Evolutionary conservation across 768 basidiomycete genomes (phyloP).

Genomic region (Naematelia encephala): DNA sequence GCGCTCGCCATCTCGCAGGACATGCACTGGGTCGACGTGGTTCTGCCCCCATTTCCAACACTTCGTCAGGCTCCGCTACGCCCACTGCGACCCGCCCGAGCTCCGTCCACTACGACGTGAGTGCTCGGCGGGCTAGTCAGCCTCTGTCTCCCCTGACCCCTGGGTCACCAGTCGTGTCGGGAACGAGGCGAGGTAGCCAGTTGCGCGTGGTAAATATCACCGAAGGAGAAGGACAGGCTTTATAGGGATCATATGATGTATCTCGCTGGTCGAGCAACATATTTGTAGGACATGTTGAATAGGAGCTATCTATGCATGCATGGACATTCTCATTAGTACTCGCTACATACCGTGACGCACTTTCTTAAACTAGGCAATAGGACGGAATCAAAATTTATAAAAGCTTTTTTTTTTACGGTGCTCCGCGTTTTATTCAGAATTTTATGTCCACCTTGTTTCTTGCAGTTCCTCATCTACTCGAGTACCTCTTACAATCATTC

Average conservation of each 20-base stretch:
- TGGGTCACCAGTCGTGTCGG: background rate
- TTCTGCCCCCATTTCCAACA: constrained; percentile 9
- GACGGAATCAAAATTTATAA: too few relatives aligned
- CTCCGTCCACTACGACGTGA: background rate
- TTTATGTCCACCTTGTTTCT: background rate
- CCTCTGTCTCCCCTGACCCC: constrained; percentile 5
- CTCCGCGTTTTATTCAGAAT: background rate
- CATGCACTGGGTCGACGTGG: constrained; percentile 13
- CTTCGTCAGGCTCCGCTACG: constrained; percentile 17
- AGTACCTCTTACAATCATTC: too few relatives aligned
- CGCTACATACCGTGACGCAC: too few relatives aligned
- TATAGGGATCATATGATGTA: background rate
- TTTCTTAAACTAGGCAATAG: too few relatives aligned
- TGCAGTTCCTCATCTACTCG: background rate
- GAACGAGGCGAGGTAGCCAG: constrained; percentile 17
- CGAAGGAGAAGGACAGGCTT: background rate
- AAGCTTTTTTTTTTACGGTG: background rate
- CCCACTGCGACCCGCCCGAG: constrained; percentile 6
- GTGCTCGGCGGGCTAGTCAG: constrained; percentile 1
- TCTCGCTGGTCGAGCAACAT: background rate
- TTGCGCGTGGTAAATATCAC: constrained; percentile 32
- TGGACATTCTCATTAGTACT: too few relatives aligned
- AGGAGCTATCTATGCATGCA: background rate
- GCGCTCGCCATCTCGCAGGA: constrained; percentile 19
- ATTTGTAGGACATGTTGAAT: too few relatives aligned